Percentiles rank a stretch among this genome's conserved stretches.
Conservation (phyloP, 306 rosid genomes). For the Lithocarpus polystachyus region DNA sequence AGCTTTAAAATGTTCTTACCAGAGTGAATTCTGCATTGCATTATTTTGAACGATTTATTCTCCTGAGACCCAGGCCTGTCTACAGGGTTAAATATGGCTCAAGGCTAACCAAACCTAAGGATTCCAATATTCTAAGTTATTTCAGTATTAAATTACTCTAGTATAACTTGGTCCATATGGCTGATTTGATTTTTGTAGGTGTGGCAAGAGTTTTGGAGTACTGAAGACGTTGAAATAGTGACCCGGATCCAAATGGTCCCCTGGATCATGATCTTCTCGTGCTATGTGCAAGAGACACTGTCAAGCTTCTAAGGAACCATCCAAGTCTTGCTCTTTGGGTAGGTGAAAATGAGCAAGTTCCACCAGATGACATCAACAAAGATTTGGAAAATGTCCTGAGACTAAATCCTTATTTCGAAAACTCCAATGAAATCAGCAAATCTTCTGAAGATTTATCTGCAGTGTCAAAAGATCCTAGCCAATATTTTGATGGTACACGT, state of each 20-base stretch:
- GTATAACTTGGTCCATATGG: slow-evolving; percentile 21
- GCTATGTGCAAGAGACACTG: slow-evolving; percentile 90
- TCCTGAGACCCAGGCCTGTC: too few species aligned
- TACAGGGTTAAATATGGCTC: too few species aligned
- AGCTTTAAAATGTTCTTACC: not conserved
- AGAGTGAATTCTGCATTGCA: not conserved
- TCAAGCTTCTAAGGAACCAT: slow-evolving; percentile 90
- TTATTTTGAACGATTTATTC: not conserved
- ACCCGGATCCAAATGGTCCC: slow-evolving; percentile 80
- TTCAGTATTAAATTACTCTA: not conserved
- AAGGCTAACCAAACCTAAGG: not conserved
- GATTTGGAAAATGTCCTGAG: slow-evolving; percentile 66
- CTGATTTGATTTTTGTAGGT: slow-evolving; percentile 51
- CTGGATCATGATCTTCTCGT: slow-evolving; percentile 88
- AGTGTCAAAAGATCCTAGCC: slow-evolving; percentile 56
- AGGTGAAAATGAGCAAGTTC: slow-evolving; percentile 94
- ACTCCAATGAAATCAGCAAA: slow-evolving; percentile 27
- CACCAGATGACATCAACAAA: slow-evolving; percentile 72
- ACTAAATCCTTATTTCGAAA: slow-evolving; percentile 69
- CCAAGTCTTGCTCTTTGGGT: slow-evolving; percentile 96
- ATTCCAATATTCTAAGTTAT: not conserved
- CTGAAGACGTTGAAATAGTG: slow-evolving; percentile 96
- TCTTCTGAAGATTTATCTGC: slow-evolving; percentile 24
- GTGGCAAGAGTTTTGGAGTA: slow-evolving; percentile 99
- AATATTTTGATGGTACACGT: slow-evolving; percentile 87